phyloP scores from a whole-genome alignment of 768 basidiomycete genomes.

The Postia placenta region DNA sequence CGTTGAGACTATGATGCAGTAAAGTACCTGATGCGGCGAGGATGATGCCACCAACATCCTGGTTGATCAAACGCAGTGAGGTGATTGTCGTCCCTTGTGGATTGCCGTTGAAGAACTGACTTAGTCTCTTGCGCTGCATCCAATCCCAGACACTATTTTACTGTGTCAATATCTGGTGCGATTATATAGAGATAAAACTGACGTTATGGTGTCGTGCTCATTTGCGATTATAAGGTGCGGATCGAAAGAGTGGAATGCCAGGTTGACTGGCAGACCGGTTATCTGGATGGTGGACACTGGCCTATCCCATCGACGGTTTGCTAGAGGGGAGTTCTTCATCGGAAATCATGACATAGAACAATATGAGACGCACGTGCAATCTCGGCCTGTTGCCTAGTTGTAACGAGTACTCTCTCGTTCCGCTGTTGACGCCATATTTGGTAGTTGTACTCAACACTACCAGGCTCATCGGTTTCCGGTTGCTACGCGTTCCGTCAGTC shows the following conservation, averaged over 20 bases:
- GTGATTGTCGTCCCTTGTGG: constrained; percentile 78
- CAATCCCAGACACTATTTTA: constrained; percentile 85
- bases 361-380: constrained; percentile 54
- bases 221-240: constrained; percentile 83
- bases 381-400: constrained; percentile 66
- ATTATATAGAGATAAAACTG: constrained; percentile 11
- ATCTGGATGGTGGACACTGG: constrained; percentile 61
- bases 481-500: constrained; percentile 64
- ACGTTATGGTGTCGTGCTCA: constrained; percentile 85
- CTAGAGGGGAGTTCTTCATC: constrained; percentile 29
- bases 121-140: constrained; percentile 72
- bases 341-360: neutral
- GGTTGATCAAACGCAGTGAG: constrained; percentile 87
- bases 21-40: constrained; percentile 72
- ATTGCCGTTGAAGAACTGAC: constrained; percentile 87
- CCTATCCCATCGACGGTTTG: constrained; percentile 63
- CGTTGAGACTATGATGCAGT: neutral
- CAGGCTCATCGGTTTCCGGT: constrained; percentile 94
- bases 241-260: constrained; percentile 92
- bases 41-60: constrained; percentile 89
- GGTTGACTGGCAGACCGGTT: constrained; percentile 56
- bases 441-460: constrained; percentile 89
- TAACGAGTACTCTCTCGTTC: constrained; percentile 72
- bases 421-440: constrained; percentile 92
- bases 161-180: constrained; percentile 4